phyloP scores from a whole-genome alignment of 1,284 basidiomycete genomes.

The Melampsora americana region DNA sequence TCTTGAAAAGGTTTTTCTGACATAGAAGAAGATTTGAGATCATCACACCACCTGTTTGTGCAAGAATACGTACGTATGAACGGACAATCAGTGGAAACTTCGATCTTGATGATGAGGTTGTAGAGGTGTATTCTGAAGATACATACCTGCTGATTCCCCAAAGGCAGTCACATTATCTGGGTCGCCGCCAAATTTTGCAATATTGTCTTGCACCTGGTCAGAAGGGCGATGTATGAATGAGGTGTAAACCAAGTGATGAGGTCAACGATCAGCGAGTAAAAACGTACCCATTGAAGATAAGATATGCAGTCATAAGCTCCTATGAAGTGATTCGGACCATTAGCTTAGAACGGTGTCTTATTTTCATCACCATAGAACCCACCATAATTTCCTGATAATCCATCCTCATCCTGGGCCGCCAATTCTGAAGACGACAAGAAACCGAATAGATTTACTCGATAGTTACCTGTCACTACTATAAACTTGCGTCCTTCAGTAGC shows the following conservation, averaged over 20 bases:
- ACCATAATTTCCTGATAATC: slow-evolving; percentile 43
- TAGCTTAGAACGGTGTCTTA: too few species aligned
- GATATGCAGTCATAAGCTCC: slow-evolving; percentile 41
- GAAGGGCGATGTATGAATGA: background rate
- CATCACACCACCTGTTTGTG: slow-evolving; percentile 19
- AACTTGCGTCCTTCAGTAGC: slow-evolving; percentile 23
- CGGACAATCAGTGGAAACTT: background rate
- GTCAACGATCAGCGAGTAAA: background rate
- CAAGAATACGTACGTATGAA: too few species aligned
- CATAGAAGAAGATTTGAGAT: slow-evolving; percentile 20
- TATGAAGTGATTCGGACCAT: background rate
- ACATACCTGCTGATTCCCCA: slow-evolving; percentile 40
- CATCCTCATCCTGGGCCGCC: slow-evolving; percentile 18
- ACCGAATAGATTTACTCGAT: slow-evolving; percentile 25
- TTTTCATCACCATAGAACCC: background rate
- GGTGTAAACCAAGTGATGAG: background rate
- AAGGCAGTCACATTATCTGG: slow-evolving; percentile 41
- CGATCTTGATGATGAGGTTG: background rate
- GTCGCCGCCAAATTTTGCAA: slow-evolving; percentile 32
- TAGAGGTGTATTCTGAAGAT: too few species aligned
- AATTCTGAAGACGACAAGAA: slow-evolving; percentile 36
- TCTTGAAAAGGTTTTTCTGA: slow-evolving; percentile 37
- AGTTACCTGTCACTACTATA: slow-evolving; percentile 42
- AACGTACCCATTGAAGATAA: slow-evolving; percentile 36
- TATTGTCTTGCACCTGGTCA: slow-evolving; percentile 38